Evolutionary conservation across 2,329 filamentous ascomycete genomes (phyloP).

Genomic region (Leptodontidium sp.): DNA sequence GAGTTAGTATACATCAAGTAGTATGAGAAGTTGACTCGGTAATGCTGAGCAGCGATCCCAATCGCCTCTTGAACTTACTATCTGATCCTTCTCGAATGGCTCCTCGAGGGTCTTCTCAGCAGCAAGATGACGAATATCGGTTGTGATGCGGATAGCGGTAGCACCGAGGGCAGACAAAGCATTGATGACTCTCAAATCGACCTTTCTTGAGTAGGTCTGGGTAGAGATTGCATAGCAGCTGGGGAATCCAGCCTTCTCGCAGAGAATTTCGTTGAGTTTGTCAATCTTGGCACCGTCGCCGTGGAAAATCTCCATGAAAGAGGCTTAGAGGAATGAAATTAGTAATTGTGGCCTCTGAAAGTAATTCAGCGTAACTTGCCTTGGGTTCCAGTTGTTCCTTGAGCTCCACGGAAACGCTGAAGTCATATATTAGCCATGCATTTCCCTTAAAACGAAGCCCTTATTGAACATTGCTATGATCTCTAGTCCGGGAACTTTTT

Average conservation of each 20-base stretch:
- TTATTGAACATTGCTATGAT: no score
- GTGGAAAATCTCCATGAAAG: conserved; percentile 55
- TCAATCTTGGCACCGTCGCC: conserved; percentile 61
- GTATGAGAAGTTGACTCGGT: no score
- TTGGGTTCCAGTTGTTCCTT: conserved; percentile 75
- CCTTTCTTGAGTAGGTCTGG: conserved; percentile 81
- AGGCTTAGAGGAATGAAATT: conserved; percentile 28
- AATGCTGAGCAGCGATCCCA: no score
- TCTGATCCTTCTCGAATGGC: conserved; percentile 82
- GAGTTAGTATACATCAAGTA: not conserved
- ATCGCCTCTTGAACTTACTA: conserved; percentile 54
- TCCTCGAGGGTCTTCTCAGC: conserved; percentile 86
- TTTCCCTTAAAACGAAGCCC: no score
- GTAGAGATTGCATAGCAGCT: conserved; percentile 59
- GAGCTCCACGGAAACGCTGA: conserved; percentile 71
- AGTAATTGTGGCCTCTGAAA: not conserved
- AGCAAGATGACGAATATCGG: conserved; percentile 78
- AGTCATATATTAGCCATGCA: not conserved
- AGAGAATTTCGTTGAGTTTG: conserved; percentile 62
- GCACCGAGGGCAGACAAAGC: conserved; percentile 81
- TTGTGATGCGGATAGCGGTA: conserved; percentile 78
- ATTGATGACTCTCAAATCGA: conserved; percentile 83
- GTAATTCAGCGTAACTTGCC: conserved; percentile 45
- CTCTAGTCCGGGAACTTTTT: no score
- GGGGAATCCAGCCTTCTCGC: conserved; percentile 63